Evolutionary conservation across 2,329 filamentous ascomycete genomes (phyloP), one percentile per base, ranked within the genome.

Genomic region (Botrytis deweyae): DNA sequence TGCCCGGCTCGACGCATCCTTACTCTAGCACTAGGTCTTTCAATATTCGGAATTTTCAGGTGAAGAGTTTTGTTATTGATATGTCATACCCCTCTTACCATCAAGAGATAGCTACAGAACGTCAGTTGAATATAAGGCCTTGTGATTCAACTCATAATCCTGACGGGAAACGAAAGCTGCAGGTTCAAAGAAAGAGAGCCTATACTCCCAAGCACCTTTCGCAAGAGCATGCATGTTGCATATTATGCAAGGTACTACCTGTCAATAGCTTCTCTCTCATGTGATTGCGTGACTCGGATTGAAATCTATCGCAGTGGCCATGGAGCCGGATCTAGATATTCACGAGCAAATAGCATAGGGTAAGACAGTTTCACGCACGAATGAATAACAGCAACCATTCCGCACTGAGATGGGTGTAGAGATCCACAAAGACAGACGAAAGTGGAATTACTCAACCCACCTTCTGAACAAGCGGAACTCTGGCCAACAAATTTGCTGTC

Each of bases 1-100:
- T 76, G 77, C 49, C 72, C 52, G 25, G 73, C 59, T 49, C 76
- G 76, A 75, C 63, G 74, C 78, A 79, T 79, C 18, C 62, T 75
- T 68, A 29, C 55, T 25, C 29, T 55, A 58, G 65, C 46, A 58
- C 36, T 33, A 22, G 69, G 22, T 65, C 29, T 66, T 52, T 36
- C 59, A 49, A 25, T 58, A 40, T 18, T 72, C 3, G 33, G 46
- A 61, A 42, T 38, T 68, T 40, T 38, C 14, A 25, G 4, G 38
- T 33, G 42, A 38, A 33, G n/a, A n/a, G 18, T 38, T 67, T 71
- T 36, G 55, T 22, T 38, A 16, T 46, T 67, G 36, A 67, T 55
- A 55, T 72, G n/a, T 55, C 62, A 58, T 44, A 16, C 36, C n/a
- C n/a, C 46, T 20, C 18, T 67, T 44, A 7, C n/a, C 44, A 65